Conservation (phyloP, 139 green algal genomes). For the Volvox africanus region DNA sequence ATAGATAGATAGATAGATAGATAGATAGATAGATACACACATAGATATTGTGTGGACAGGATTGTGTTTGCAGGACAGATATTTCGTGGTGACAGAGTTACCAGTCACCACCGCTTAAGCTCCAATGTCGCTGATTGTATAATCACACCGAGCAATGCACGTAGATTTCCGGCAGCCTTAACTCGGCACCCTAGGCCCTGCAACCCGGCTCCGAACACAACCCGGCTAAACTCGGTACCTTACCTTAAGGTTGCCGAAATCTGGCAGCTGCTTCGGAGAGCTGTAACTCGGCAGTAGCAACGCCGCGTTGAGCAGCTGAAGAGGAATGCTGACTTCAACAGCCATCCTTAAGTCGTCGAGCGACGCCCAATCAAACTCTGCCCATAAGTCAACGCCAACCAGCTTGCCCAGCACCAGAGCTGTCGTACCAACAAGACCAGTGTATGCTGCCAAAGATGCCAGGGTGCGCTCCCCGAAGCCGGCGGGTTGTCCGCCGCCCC, state of each 20-base stretch:
- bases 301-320: slow-evolving; percentile 41
- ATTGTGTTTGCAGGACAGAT: too few species aligned
- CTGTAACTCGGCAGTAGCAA: slow-evolving; percentile 42
- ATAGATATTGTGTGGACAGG: too few species aligned
- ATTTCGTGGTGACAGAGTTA: too few species aligned
- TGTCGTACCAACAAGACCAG: not conserved
- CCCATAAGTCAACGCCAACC: slow-evolving; percentile 18
- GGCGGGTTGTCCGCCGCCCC: not conserved
- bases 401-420: not conserved
- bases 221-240: too few species aligned
- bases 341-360: slow-evolving; percentile 6
- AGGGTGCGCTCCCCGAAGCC: not conserved
- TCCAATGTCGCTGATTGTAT: too few species aligned
- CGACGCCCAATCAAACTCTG: not conserved
- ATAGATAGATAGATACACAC: too few species aligned
- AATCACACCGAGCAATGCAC: too few species aligned
- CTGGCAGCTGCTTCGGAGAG: slow-evolving; percentile 1
- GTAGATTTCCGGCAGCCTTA: too few species aligned
- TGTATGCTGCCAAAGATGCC: not conserved
- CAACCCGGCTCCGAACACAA: too few species aligned
- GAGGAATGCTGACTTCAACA: not conserved
- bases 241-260: not conserved
- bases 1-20: too few species aligned
- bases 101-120: too few species aligned
- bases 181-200: too few species aligned